Evolutionary conservation across 2,329 filamentous ascomycete species (phyloP).

Genomic region (Periconia sp.): DNA sequence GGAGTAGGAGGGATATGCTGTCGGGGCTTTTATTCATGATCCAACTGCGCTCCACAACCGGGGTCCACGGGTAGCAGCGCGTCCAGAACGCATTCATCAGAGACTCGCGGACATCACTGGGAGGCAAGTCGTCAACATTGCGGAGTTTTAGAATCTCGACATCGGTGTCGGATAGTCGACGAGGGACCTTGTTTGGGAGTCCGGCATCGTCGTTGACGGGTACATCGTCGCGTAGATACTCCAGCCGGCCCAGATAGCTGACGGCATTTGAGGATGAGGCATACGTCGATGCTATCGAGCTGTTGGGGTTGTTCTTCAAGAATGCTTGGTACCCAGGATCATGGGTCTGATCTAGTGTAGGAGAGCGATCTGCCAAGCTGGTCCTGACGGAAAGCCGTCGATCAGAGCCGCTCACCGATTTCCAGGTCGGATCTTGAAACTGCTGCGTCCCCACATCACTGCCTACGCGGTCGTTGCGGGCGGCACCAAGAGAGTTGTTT

Average conservation of each 20-base stretch:
- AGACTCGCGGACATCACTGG: slow-evolving; percentile 36
- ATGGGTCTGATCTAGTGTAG: slow-evolving; percentile 17
- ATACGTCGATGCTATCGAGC: slow-evolving; percentile 16
- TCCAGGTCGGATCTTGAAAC: slow-evolving; percentile 15
- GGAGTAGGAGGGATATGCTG: slow-evolving; percentile 30
- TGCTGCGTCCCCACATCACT: slow-evolving; percentile 1
- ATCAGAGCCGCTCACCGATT: slow-evolving; percentile 20
- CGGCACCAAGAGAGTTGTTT: not conserved
- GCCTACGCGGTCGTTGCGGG: slow-evolving; percentile 3
- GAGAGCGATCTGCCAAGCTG: slow-evolving; percentile 21
- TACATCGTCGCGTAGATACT: slow-evolving; percentile 37
- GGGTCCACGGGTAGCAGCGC: slow-evolving; percentile 47
- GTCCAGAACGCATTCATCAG: slow-evolving; percentile 45
- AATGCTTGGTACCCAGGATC: slow-evolving; percentile 20
- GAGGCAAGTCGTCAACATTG: slow-evolving; percentile 30
- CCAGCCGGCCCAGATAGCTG: slow-evolving; percentile 36
- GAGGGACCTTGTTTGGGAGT: slow-evolving; percentile 29
- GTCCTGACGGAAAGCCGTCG: slow-evolving; percentile 23
- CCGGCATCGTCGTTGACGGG: slow-evolving; percentile 37
- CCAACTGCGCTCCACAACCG: slow-evolving; percentile 46
- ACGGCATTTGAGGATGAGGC: slow-evolving; percentile 22
- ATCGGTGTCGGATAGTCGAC: slow-evolving; percentile 30
- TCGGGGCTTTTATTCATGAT: slow-evolving; percentile 33
- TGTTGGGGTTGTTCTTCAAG: slow-evolving; percentile 14
- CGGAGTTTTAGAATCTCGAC: slow-evolving; percentile 32